Evolutionary conservation across 495 filamentous ascomycete genomes (phyloP).

Genomic region (Xylaria castorea): DNA sequence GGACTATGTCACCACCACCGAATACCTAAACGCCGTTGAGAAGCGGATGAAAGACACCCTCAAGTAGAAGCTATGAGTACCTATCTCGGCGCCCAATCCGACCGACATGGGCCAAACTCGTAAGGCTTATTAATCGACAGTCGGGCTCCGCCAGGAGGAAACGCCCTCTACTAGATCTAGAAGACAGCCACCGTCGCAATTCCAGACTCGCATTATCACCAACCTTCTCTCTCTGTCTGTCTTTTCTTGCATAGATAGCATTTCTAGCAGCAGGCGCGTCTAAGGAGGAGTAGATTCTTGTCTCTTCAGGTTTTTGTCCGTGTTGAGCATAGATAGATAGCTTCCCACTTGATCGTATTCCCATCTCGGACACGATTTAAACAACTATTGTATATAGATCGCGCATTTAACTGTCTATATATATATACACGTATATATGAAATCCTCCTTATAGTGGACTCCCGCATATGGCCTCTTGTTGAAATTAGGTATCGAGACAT

Average conservation of each 20-base stretch:
- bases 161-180: not conserved
- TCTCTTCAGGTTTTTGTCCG: not conserved
- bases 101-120: not conserved
- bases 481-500: not conserved
- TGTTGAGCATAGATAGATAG: conserved; percentile 3
- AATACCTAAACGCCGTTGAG: conserved; percentile 91
- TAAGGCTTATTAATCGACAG: not conserved
- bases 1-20: conserved; percentile 86
- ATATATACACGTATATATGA: not conserved
- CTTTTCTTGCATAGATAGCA: conserved; percentile 17
- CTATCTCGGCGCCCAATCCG: not conserved
- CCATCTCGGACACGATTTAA: conserved; percentile 19
- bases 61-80: conserved; percentile 58
- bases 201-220: not conserved
- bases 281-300: not conserved
- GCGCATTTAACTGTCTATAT: conserved; percentile 5
- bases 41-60: conserved; percentile 71
- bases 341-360: not conserved
- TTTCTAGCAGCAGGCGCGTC: conserved; percentile 1
- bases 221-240: not conserved
- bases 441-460: not conserved
- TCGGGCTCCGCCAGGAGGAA: conserved; percentile 9
- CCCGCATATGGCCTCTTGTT: not conserved
- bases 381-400: conserved; percentile 22
- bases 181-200: not conserved